Conservation (phyloP, 108 stramenopile species). For the Pseudonitzschia multiseries region DNA sequence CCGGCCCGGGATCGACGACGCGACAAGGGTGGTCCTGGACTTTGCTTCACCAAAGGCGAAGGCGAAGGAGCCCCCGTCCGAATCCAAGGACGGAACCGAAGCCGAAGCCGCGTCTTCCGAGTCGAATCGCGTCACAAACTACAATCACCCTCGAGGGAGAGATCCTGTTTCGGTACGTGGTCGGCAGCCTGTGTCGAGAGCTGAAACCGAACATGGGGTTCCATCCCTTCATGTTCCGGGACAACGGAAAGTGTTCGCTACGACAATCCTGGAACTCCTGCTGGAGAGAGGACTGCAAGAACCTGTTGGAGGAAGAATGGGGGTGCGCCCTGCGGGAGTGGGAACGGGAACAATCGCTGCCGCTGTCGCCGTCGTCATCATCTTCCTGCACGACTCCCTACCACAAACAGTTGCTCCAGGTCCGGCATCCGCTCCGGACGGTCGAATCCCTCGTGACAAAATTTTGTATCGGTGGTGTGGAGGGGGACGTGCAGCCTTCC, state of each 20-base stretch:
- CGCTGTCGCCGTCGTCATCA: not conserved
- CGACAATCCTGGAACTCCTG: slow-evolving; percentile 43
- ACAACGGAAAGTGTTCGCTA: slow-evolving; percentile 28
- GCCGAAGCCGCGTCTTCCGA: slow-evolving; percentile 15
- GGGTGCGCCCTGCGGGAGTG: slow-evolving; percentile 38
- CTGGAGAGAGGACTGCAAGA: slow-evolving; percentile 49
- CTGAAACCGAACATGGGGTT: slow-evolving; percentile 50
- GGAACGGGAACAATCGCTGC: not conserved
- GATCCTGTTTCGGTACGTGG: slow-evolving; percentile 23
- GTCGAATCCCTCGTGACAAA: slow-evolving; percentile 48
- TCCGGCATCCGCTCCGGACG: slow-evolving; percentile 47
- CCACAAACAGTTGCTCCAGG: slow-evolving; percentile 44
- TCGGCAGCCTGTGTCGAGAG: slow-evolving; percentile 26
- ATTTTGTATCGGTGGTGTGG: slow-evolving; percentile 46
- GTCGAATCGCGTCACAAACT: too few species aligned
- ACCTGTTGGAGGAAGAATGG: slow-evolving; percentile 45
- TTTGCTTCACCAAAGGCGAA: slow-evolving; percentile 20
- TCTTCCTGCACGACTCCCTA: slow-evolving; percentile 20
- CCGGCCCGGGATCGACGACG: slow-evolving; percentile 30
- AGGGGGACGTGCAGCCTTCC: slow-evolving; percentile 35
- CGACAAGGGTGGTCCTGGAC: too few species aligned
- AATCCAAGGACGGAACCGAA: slow-evolving; percentile 13
- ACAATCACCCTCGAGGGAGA: slow-evolving; percentile 11
- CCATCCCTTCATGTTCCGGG: slow-evolving; percentile 51
- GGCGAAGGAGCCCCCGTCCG: not conserved